Conservation (phyloP, 2,329 filamentous ascomycete genomes). For the Colletotrichum spaethianum region DNA sequence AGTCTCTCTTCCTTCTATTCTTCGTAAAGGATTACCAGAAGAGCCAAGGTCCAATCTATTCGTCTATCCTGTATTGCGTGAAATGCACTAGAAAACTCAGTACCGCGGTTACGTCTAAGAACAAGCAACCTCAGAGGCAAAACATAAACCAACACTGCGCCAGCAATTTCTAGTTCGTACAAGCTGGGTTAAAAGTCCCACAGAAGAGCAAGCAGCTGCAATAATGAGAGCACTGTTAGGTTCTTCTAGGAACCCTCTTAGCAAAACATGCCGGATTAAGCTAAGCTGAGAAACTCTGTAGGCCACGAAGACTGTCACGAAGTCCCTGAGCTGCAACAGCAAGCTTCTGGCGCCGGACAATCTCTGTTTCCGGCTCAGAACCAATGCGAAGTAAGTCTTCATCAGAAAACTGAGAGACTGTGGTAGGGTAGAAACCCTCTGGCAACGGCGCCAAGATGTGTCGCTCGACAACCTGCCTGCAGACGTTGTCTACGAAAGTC, state of each 20-base stretch:
- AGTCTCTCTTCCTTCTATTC: background rate
- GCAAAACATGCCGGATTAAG: too few species aligned
- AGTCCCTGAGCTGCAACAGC: background rate
- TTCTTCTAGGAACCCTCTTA: too few species aligned
- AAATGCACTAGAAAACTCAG: background rate
- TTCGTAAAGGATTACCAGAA: too few species aligned
- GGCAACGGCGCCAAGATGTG: constrained; percentile 41
- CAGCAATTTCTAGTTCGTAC: background rate
- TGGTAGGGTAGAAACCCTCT: constrained; percentile 15
- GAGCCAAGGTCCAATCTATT: background rate
- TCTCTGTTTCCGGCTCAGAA: constrained; percentile 22
- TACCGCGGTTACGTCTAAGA: background rate
- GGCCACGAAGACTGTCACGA: constrained; percentile 13
- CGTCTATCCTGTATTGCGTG: background rate
- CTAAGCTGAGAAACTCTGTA: constrained; percentile 20
- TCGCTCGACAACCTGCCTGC: constrained; percentile 44
- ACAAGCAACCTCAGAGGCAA: background rate
- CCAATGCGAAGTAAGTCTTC: constrained; percentile 32
- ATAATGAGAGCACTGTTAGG: background rate
- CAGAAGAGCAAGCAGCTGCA: too few species aligned
- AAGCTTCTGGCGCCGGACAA: constrained; percentile 17
- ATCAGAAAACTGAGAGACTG: constrained; percentile 1
- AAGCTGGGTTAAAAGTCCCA: too few species aligned
- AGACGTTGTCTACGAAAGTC: constrained; percentile 46
- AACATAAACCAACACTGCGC: background rate